Evolutionary conservation across 331 rosid genomes (phyloP).

Genomic region (Rhamnella rubrinervis): DNA sequence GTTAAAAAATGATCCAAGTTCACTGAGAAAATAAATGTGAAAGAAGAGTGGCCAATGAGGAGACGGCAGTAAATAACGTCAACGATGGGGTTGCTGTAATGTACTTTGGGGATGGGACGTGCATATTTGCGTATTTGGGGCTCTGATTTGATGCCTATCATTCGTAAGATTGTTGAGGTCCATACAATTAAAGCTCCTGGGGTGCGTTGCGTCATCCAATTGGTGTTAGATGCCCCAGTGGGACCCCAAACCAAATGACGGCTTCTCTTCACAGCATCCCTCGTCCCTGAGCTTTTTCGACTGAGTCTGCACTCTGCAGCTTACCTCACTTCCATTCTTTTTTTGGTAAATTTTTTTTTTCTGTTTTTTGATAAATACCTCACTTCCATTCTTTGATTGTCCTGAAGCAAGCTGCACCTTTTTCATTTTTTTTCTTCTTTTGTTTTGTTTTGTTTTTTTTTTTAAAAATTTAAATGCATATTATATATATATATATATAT

Average conservation of each 20-base stretch:
- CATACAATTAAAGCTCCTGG: too few species aligned
- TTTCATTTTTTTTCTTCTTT: neutral
- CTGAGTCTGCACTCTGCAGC: constrained; percentile 1
- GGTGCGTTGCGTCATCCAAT: too few species aligned
- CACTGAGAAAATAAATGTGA: too few species aligned
- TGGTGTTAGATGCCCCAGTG: too few species aligned
- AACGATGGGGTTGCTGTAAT: neutral
- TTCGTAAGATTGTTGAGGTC: too few species aligned
- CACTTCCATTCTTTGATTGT: neutral
- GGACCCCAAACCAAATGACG: constrained; percentile 10
- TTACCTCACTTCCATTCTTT: neutral
- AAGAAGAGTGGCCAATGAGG: neutral
- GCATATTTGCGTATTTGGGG: neutral
- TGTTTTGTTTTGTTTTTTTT: neutral
- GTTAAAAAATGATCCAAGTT: too few species aligned
- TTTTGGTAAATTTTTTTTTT: too few species aligned
- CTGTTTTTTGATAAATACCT: too few species aligned
- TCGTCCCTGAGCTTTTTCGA: neutral
- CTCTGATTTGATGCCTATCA: too few species aligned
- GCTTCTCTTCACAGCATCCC: constrained; percentile 7
- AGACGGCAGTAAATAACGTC: neutral
- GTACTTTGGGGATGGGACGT: neutral
- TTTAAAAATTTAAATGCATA: neutral
- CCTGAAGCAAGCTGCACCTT: neutral
- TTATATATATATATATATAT: neutral